Percentiles rank a stretch among this genome's conserved stretches.
phyloP scores from a whole-genome alignment of 148 eudicot genomes.

The Polygonum maritimum region DNA sequence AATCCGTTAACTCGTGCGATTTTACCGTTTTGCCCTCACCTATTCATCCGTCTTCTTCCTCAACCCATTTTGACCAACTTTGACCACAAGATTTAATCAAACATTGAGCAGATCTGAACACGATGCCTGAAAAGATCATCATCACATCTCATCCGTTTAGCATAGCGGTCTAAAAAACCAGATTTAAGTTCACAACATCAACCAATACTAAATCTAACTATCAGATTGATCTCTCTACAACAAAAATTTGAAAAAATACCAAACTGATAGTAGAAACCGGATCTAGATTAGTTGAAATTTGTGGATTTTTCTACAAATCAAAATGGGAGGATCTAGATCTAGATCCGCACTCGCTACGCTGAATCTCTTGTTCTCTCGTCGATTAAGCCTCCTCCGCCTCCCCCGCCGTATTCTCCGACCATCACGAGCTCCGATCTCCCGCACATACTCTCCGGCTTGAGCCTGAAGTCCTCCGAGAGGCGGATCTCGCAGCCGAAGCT shows the following conservation, averaged over 20 bases:
- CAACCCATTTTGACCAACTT: too few species aligned
- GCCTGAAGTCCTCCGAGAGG: constrained; percentile 11
- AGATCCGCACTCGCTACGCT: not conserved
- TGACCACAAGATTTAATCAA: not conserved
- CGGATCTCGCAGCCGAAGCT: constrained; percentile 29
- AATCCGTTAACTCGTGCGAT: too few species aligned
- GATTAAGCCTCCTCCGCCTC: constrained; percentile 20
- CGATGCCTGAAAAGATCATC: not conserved
- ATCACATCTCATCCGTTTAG: not conserved
- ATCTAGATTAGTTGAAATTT: too few species aligned
- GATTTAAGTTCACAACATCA: not conserved
- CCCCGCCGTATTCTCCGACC: constrained; percentile 16
- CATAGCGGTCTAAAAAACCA: not conserved
- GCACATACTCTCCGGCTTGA: constrained; percentile 29
- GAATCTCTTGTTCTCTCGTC: constrained; percentile 6
- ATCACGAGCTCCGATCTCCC: constrained; percentile 33
- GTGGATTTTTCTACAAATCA: too few species aligned
- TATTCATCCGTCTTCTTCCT: too few species aligned
- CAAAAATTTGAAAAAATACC: not conserved
- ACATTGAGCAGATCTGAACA: not conserved
- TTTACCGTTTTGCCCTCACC: too few species aligned
- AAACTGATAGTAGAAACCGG: not conserved
- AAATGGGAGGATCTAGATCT: too few species aligned
- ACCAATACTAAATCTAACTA: not conserved
- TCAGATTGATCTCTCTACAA: not conserved